Percentiles rank a stretch among this genome's conserved stretches.
Evolutionary conservation across 768 basidiomycete genomes (phyloP).

Genomic region (Tephrocybe sp.): DNA sequence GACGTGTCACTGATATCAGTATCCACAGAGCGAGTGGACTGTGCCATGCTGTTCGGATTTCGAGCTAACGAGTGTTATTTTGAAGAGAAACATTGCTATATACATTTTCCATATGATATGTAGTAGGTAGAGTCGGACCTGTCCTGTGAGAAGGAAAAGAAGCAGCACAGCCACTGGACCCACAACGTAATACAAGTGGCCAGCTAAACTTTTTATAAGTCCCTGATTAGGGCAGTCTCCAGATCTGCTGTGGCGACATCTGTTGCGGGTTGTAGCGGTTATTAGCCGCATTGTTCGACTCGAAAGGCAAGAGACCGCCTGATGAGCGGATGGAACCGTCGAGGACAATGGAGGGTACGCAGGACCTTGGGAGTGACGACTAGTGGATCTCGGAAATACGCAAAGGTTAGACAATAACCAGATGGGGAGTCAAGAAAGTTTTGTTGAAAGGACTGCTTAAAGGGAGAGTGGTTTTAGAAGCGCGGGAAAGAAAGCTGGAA

Average conservation of each 20-base stretch:
- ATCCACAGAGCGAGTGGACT: not conserved
- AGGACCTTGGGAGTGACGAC: not conserved
- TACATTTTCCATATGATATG: no score
- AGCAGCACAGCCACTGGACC: conserved; percentile 39
- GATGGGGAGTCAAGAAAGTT: conserved; percentile 5
- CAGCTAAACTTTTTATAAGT: conserved; percentile 5
- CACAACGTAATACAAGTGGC: conserved; percentile 38
- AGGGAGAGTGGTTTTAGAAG: conserved; percentile 17
- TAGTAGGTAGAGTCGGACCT: not conserved
- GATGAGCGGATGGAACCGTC: conserved; percentile 7
- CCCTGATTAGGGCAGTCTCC: conserved; percentile 11
- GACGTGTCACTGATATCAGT: conserved; percentile 1
- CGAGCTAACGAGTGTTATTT: not conserved
- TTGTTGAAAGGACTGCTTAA: conserved; percentile 12
- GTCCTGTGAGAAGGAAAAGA: conserved; percentile 14
- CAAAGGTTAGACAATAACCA: not conserved
- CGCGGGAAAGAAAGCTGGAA: conserved; percentile 31
- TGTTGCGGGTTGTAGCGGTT: not conserved
- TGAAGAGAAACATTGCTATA: not conserved
- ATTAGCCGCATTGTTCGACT: conserved; percentile 28
- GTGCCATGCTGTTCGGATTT: not conserved
- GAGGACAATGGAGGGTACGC: conserved; percentile 20
- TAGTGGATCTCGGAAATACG: not conserved
- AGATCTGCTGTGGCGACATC: conserved; percentile 10
- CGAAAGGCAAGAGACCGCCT: conserved; percentile 13